Evolutionary conservation across 2,329 filamentous ascomycete genomes (phyloP), one percentile per base, ranked within the genome.

Genomic region (Beauveria medogensis): DNA sequence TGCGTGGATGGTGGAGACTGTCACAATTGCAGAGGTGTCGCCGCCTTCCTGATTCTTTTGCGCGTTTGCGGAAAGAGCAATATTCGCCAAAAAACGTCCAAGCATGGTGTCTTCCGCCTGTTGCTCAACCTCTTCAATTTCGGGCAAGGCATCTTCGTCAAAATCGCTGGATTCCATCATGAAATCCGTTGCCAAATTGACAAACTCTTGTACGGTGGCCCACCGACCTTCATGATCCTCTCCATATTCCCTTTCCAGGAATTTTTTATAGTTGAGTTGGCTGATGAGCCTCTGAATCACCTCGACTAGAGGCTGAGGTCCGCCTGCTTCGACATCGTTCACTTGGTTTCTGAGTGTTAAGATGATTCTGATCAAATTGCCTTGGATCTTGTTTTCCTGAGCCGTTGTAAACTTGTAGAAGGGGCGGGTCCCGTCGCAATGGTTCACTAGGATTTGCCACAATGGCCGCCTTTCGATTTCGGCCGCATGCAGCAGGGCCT

Each of bases 1-100:
- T 0, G 92, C 92, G 71, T 99, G 93, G 12, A 99, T 97, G 0
- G 93, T 99, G 6, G 92, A 97, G 26, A 99, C 91, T 0, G 92
- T 97, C 22, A 97, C 84, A 66, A 90, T 80, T 2, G 83, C 78
- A 30, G 79, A 82, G 30, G 78, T 78, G 57, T 83, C 80, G 24
- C 80, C 78, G 2, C 81, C 79, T 3, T 82, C 79, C 10, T 84
- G 80, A 26, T 85, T 82, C 20, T 83, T 84, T 66, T 91, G 87
- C 0, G 87, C 82, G 64, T 95, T 91, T 0, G 91, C 88, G 3
- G 91, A 89, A n/a, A 99, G 77, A 0, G 91, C 86, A 12, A 97
- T 87, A 67, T 96, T 97, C 12, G 91, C 87, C n/a, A 99, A 79
- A 67, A 97, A 97, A 12, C 83, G 84, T 3, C 89, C 86, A 1